Evolutionary conservation across 2,329 filamentous ascomycete species (phyloP).

Genomic region (Diaporthe amygdali): DNA sequence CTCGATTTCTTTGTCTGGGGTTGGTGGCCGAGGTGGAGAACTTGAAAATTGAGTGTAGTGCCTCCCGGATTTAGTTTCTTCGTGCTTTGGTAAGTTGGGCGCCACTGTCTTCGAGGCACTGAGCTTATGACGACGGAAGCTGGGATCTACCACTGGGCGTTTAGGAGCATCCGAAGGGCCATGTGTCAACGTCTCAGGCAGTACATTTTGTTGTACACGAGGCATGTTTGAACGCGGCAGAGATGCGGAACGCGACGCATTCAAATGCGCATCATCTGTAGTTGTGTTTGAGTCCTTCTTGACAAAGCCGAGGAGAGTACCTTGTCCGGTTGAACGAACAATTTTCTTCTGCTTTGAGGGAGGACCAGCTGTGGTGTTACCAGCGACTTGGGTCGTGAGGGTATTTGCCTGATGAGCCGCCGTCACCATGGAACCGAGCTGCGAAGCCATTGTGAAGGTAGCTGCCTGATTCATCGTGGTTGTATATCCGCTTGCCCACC

Average conservation of each 20-base stretch:
- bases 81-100: slow-evolving; percentile 35
- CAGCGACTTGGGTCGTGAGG: slow-evolving; percentile 36
- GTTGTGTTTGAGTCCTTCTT: neutral
- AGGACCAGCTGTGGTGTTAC: slow-evolving; percentile 27
- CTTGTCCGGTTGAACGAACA: slow-evolving; percentile 12
- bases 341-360: slow-evolving; percentile 35
- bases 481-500: slow-evolving; percentile 50
- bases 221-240: neutral
- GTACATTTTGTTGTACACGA: neutral
- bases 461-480: slow-evolving; percentile 68
- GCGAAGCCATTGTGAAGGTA: slow-evolving; percentile 63
- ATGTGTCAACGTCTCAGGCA: too few species aligned
- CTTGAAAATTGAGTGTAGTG: slow-evolving; percentile 65
- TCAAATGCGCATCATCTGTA: neutral
- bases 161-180: neutral
- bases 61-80: slow-evolving; percentile 38
- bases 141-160: slow-evolving; percentile 2
- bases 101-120: slow-evolving; percentile 39
- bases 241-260: neutral
- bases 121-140: slow-evolving; percentile 45
- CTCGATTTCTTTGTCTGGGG: slow-evolving; percentile 26
- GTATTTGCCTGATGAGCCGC: slow-evolving; percentile 56
- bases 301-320: slow-evolving; percentile 21
- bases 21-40: slow-evolving; percentile 50
- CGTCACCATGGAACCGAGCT: slow-evolving; percentile 68